These are phyloP conservation scores for Carex scoparia DNA, from an alignment of 176 grass and related monocot species.

Conservation along the genomic window DNA sequence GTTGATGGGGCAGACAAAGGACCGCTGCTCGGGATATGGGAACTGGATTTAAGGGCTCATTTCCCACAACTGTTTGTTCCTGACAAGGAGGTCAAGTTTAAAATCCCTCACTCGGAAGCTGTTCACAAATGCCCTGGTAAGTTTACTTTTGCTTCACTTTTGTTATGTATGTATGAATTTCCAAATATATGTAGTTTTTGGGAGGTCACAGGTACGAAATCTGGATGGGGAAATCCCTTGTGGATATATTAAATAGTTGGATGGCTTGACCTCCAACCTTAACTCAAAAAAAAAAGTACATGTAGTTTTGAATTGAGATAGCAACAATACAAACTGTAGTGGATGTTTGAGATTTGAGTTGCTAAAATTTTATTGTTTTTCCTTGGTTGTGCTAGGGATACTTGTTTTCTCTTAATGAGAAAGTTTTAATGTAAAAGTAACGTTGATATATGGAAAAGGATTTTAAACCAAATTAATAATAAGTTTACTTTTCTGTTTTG, in stretches of 20 bases:
- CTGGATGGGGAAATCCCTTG: too few species aligned
- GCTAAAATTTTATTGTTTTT: not conserved
- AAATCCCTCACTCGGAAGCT: conserved; percentile 81
- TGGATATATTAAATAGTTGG: too few species aligned
- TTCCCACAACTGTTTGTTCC: conserved; percentile 82
- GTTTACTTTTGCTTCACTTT: not conserved
- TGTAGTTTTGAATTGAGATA: not conserved
- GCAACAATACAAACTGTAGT: not conserved
- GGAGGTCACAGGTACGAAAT: too few species aligned
- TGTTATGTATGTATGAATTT: too few species aligned
- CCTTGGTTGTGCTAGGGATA: not conserved
- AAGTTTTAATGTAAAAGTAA: not conserved
- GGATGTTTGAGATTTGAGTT: not conserved
- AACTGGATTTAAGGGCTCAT: conserved; percentile 79
- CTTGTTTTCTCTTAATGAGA: not conserved
- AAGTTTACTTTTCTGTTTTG: not conserved
- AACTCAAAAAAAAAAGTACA: too few species aligned
- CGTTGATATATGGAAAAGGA: not conserved
- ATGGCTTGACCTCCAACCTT: too few species aligned
- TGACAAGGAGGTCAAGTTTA: conserved; percentile 74
- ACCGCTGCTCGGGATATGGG: conserved; percentile 55
- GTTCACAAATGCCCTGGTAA: conserved; percentile 83
- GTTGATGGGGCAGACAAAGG: conserved; percentile 66
- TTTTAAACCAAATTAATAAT: not conserved
- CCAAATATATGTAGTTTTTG: too few species aligned